Conservation (phyloP, 768 basidiomycete species). For the Agrocybe praecox region DNA sequence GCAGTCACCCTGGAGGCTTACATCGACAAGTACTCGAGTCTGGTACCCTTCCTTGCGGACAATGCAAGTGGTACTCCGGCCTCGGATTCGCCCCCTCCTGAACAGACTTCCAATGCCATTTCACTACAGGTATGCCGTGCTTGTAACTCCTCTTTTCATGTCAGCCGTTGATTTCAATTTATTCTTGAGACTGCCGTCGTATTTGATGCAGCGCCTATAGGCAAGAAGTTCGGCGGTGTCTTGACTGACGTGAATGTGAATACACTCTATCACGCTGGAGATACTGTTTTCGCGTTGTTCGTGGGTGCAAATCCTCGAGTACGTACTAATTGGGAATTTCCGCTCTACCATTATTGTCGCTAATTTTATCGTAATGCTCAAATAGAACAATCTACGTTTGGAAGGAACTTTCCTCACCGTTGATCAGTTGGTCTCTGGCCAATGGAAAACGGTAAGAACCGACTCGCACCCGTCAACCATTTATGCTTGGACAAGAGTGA, state of each 20-base stretch:
- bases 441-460: slow-evolving; percentile 62
- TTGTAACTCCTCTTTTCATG: background rate
- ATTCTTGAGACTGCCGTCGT: slow-evolving; percentile 56
- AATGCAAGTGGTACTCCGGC: slow-evolving; percentile 46
- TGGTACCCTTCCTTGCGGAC: slow-evolving; percentile 65
- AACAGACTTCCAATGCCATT: slow-evolving; percentile 67
- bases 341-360: background rate
- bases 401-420: slow-evolving; percentile 75
- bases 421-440: slow-evolving; percentile 48
- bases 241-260: slow-evolving; percentile 51
- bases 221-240: slow-evolving; percentile 64
- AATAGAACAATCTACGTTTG: slow-evolving; percentile 74
- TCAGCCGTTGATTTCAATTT: background rate
- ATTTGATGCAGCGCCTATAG: slow-evolving; percentile 57
- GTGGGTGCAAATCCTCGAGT: slow-evolving; percentile 82
- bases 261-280: slow-evolving; percentile 53
- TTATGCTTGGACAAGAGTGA: slow-evolving; percentile 65
- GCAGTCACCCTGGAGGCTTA: slow-evolving; percentile 80
- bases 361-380: background rate
- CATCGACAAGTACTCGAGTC: slow-evolving; percentile 71
- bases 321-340: slow-evolving; percentile 23
- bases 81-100: slow-evolving; percentile 66
- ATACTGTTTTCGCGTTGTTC: slow-evolving; percentile 63
- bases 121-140: slow-evolving; percentile 56
- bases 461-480: slow-evolving; percentile 82